Conservation (phyloP, 1,139 yeast genomes). For the Lodderomyces theae region DNA sequence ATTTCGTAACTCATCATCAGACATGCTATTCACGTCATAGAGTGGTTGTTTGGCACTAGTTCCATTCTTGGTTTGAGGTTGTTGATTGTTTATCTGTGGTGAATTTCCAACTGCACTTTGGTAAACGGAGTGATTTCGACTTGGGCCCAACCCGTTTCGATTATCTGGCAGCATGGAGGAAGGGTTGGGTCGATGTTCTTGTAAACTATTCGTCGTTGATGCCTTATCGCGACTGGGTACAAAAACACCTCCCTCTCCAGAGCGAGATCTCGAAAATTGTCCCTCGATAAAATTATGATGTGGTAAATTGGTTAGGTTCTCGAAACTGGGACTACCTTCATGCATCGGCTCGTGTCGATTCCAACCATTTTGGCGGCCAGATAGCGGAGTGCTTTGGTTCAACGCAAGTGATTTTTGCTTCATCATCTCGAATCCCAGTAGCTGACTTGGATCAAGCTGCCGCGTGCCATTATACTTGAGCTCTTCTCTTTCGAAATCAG, state of each 20-base stretch:
- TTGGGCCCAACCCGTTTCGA: not conserved
- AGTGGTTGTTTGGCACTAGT: too few relatives aligned
- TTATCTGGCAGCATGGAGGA: not conserved
- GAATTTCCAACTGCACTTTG: not conserved
- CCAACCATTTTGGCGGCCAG: not conserved
- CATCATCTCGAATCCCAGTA: not conserved
- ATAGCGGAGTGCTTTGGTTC: not conserved
- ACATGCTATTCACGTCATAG: too few relatives aligned
- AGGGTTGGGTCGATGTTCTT: not conserved
- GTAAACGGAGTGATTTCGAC: not conserved
- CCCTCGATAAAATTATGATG: not conserved
- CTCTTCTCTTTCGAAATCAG: not conserved
- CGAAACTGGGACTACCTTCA: not conserved
- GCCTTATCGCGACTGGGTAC: not conserved
- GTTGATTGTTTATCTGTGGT: not conserved
- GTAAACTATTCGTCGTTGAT: not conserved
- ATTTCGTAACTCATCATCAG: too few relatives aligned
- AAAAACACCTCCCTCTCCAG: not conserved
- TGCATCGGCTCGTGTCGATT: not conserved
- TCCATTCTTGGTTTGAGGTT: too few relatives aligned
- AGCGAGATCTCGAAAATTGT: not conserved
- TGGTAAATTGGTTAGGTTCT: not conserved
- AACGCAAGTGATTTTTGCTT: not conserved
- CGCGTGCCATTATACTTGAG: not conserved
- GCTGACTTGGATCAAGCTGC: not conserved